Base-by-base conservation (phyloP, 768 basidiomycete species). In the Tricholoma furcatifolium region DNA sequence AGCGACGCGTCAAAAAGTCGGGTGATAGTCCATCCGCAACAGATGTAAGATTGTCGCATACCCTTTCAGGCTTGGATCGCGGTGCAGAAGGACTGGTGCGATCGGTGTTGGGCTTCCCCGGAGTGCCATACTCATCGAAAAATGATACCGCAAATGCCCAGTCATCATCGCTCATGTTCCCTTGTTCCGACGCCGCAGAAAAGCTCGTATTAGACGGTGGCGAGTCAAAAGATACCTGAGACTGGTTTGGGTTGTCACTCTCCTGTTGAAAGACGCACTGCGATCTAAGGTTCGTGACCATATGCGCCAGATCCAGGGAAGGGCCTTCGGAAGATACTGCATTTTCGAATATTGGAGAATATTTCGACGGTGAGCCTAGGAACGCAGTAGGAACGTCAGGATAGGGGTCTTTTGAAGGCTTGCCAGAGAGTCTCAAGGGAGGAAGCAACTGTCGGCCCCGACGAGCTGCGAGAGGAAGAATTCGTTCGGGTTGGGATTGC, bases 331-430 rank as follows among this genome's bases (percentile, higher is more conserved):
- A 40, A 40, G 59, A 47, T 39, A 54, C 57, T 20, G 60, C 60
- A 53, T 58, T 61, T 51, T 68, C 67, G 45, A 67, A 71, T 23
- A 67, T 65, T 3, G 72, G 69, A 36, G 65, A 65, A 53, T 73
- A 67, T n/a, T 55, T 59, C 11, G 72, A 70, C n/a, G 73, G 71
- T 21, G 72, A 70, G 3, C 76, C 75, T 12, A 74, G 56, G 56
- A 76, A 75, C 31, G 75, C 73, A 15, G 74, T 73, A 24, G 78
- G 76, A 41, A 76, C 73, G 35, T 64, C 67, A 24, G 76, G 74
- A 63, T 77, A 76, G 4, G 64, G 53, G 21, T 66, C 61, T 21
- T 65, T 59, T 6, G 56, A 47, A 1, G 48, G 24, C 36, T 55
- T 45, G 6, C 54, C 50, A 43, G 63, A 65, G 17, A 62, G 47